Evolutionary conservation across 495 filamentous ascomycete species (phyloP).

Genomic region (Aspergillus sparsus): DNA sequence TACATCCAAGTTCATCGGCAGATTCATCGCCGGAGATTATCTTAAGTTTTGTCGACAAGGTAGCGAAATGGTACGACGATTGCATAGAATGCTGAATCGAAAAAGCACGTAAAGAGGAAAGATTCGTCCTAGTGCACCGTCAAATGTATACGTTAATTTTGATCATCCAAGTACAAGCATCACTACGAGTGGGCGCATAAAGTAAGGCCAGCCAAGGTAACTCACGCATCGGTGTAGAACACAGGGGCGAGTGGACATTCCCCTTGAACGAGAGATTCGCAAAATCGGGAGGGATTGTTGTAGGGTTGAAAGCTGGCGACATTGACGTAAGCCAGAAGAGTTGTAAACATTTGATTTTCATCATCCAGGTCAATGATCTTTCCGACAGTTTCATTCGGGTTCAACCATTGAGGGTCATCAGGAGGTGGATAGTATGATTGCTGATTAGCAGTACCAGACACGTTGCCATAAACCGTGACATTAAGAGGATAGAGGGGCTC

Average conservation of each 20-base stretch:
- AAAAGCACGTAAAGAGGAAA: constrained; percentile 65
- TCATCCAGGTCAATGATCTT: constrained; percentile 68
- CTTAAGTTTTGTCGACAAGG: constrained; percentile 66
- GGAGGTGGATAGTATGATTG: constrained; percentile 51
- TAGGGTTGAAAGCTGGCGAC: constrained; percentile 75
- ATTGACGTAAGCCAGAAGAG: constrained; percentile 65
- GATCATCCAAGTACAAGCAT: not conserved
- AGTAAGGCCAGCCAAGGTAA: not conserved
- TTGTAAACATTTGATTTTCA: constrained; percentile 62
- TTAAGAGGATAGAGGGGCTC: constrained; percentile 65
- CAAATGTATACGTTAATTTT: constrained; percentile 6
- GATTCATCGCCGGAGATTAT: constrained; percentile 71
- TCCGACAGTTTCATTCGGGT: constrained; percentile 62
- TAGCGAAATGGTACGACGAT: constrained; percentile 81
- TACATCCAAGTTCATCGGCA: constrained; percentile 69
- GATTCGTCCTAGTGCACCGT: constrained; percentile 42
- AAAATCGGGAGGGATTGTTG: constrained; percentile 57
- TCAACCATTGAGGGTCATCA: constrained; percentile 51
- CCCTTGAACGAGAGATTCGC: constrained; percentile 58
- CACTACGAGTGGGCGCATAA: not conserved
- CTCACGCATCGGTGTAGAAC: constrained; percentile 64
- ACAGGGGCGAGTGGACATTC: constrained; percentile 74
- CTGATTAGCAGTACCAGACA: constrained; percentile 61
- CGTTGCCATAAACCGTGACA: constrained; percentile 88
- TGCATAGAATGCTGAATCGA: constrained; percentile 74